Base-by-base conservation (phyloP, 257 asterid species). In the Solanum neorickii region DNA sequence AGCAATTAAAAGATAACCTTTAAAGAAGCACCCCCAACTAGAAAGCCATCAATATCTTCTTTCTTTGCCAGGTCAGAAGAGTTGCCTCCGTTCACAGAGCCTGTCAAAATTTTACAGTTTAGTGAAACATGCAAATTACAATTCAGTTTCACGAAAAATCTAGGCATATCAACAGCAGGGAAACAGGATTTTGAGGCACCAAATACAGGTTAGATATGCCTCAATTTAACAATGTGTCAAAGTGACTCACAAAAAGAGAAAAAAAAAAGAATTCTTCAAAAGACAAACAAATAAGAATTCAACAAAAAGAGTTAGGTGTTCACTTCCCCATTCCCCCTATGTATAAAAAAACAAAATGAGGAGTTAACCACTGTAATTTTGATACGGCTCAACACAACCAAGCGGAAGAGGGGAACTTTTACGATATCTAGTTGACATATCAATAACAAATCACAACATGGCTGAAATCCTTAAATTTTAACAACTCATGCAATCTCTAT, bases 11-110 rank as follows among this genome's bases (percentile, higher is more conserved):
- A 37, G 68, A 72, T 35, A 92, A 96, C 99, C 99, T 97, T 97
- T 21, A 97, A 94, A 86, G 99, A 96, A 87, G 99, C 99, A 72
- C 99, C 99, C 7, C 99, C 99, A 33, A 97, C 99, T 73, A 97
- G 95, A 90, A 93, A 93, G 62, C 96, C 96, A 88, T 93, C 96
- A 73, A 93, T 93, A 87, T 97, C 99, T 89, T 94, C 99, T 92
- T 95, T 83, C 84, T 94, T 94, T 27, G 98, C 99, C 89, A 97
- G 99, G 59, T 97, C 99, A 25, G 96, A 93, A 74, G 93, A 94
- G 92, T 97, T 96, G 88, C 93, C 94, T 72, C 99, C 99, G 82
- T 97, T 96, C 20, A 96, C 99, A 42, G 99, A 97, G 83, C 99
- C 99, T 96, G 93, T 31, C 70, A 72, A 9, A 21, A 29, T 29